Conservation (phyloP, 2,329 filamentous ascomycete species). For the Pseudocercospora cruenta region DNA sequence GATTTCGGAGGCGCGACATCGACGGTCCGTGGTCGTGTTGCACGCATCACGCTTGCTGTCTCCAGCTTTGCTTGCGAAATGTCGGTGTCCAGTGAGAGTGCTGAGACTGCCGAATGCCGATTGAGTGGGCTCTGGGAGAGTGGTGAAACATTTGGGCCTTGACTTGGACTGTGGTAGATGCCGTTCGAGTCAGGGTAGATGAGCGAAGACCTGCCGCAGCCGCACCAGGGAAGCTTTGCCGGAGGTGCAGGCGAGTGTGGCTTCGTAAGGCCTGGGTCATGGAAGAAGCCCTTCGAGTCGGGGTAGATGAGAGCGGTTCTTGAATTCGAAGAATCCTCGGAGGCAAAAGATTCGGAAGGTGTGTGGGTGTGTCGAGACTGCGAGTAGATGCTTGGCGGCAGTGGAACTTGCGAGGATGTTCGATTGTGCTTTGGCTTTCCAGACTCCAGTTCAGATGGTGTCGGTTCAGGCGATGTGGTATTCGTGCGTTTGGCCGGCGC, state of each 20-base stretch:
- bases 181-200: not conserved
- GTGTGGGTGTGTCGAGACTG: not conserved
- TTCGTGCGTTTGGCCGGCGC: not conserved
- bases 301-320: not conserved
- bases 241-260: not conserved
- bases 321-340: not conserved
- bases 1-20: not conserved
- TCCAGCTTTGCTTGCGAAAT: not conserved
- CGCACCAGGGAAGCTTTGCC: not conserved
- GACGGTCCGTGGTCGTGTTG: not conserved
- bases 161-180: not conserved
- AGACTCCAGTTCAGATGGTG: not conserved
- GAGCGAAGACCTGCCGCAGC: not conserved
- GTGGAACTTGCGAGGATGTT: not conserved
- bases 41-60: constrained; percentile 5
- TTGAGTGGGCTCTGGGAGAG: not conserved
- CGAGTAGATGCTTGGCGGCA: not conserved
- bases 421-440: not conserved
- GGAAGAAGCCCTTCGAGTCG: not conserved
- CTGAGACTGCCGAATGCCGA: not conserved
- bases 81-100: not conserved
- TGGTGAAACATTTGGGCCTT: not conserved
- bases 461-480: not conserved
- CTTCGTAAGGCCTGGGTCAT: not conserved
- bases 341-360: not conserved